Base-by-base conservation (phyloP, 2,329 filamentous ascomycete genomes). In the Phialophora expanda region DNA sequence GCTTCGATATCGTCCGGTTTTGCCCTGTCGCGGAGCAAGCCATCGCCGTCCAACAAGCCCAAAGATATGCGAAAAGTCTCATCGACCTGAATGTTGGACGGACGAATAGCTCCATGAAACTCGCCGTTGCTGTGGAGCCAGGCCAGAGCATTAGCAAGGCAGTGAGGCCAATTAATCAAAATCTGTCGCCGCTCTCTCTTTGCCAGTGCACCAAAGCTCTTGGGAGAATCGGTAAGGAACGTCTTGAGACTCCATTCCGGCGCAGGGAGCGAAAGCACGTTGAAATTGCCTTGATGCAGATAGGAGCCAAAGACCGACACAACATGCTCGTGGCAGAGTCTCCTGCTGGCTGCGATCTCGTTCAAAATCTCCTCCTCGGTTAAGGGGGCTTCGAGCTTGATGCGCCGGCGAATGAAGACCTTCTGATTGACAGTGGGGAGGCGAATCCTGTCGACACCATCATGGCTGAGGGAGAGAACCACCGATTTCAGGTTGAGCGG, bases 11-110 rank as follows among this genome's bases (percentile, higher is more conserved):
- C 82, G 66, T 85, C 81, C 17, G 79, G 76, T 65, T 81, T 84
- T 65, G 84, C 84, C 54, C 81, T 83, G 57, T 78, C 78, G 44
- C 86, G 81, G 30, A 88, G 81, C 0, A 82, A 84, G 66, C 82
- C 80, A 9, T 88, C 75, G 7, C 80, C 83, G 54, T 85, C 85
- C 66, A 87, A 83, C 64, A 88, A 84, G 56, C 85, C 84, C 44
- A 89, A 83, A 11, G 82, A 84, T 59, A 89, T 84, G 12, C 78
- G 77, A 69, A 85, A 86, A 32, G 81, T 76, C n/a, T 81, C 77
- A 66, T 87, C 83, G 62, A 89, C 78, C 38, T 87, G 77, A 50
- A 89, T 84, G 66, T 87, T 88, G 1, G 85, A 86, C 1, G 86
- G 87, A 17, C 84, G 80, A 65, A 89, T 87, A 1, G 81, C 81